Base-by-base conservation (phyloP, 345 rosid species). In the Moringa oleifera region DNA sequence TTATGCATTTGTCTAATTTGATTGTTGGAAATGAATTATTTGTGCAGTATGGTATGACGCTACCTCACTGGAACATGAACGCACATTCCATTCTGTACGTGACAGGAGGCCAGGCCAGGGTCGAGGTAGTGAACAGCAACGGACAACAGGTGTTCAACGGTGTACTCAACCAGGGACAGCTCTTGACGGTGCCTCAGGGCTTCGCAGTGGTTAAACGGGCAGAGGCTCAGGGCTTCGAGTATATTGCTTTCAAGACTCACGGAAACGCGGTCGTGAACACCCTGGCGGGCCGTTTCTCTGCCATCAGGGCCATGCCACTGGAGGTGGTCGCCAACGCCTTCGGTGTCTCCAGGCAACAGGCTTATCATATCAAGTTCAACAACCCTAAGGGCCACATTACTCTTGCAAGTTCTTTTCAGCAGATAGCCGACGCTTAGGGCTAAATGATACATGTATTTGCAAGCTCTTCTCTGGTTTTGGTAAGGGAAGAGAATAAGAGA, bases 31-130 rank as follows among this genome's bases (percentile, higher is more conserved):
- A n/a, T n/a, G n/a, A n/a, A 28, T 28, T 41, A 1, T 4, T 5
- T 60, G 68, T 20, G 71, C 80, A 85, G 97, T 79, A 80, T 49
- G 85, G 85, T 21, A 54, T 85, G 31, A 46, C 77, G 79, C 57
- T 80, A 31, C 97, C 97, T 2, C 88, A 85, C 60, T 93, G 84
- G 82, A 74, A 77, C 79, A n/a, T 69, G 67, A 84, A 87, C 69
- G 88, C 94, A 7, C 86, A 87, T 75, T 81, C 77, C 75, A 70
- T 93, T 36, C 19, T 84, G 19, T 90, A 84, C 77, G 81, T 62
- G 49, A 71, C 86, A 13, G 65, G 59, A 9, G 97, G 96, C 0
- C 70, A 75, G 6, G 87, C 72, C 17, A 66, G 79, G 56, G 55
- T 84, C 57, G 96, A 93, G 63, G 78, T 87, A 2, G 88, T 79